Base-by-base conservation (phyloP, 176 grass and related monocot species). In the Ampelocalamus luodianensis region DNA sequence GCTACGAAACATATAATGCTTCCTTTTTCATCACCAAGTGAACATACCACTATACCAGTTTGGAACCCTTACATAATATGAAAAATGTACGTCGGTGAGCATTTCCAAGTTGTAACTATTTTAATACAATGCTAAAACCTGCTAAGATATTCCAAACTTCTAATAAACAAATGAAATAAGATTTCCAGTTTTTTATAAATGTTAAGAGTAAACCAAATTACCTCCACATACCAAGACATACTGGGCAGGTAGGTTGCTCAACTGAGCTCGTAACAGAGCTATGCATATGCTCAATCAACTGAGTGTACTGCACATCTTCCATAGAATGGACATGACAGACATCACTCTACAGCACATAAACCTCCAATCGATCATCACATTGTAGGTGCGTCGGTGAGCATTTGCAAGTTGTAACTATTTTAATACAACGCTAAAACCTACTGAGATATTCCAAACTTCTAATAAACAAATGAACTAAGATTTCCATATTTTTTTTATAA, bases 171-270 rank as follows among this genome's bases (percentile, higher is more conserved):
- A 82, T 0, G 4, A 22, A 87, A 82, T 8, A 49, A 10, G 68
- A 6, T 43, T 63, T 22, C 42, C n/a, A 36, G 16, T 43, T 39
- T 12, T 38, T 39, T 7, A 32, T 23, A 62, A 40, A 53, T 18
- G 50, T 22, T 20, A 36, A 75, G 24, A 69, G 16, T 63, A 72
- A 27, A 18, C 78, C 10, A 72, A 56, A 60, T 5, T 26, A 82
- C 20, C 8, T 44, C 79, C 71, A 76, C 90, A 89, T 89, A 93
- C 94, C 94, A 77, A 96, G 91, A 74, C 89, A 95, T 32, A 92
- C 29, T 29, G 29, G 29, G 29, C 29, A 29, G 29, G 29, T 29
- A 0, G 29, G 29, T 29, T 29, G 29, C 29, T 29, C 29, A 29
- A 29, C 29, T 1, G 29, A 29, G 29, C 29, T 29, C 29, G 0